These are phyloP conservation scores for Wickerhamiella qilinensis DNA, from an alignment of 805 yeast genomes.

Conservation along the genomic window DNA sequence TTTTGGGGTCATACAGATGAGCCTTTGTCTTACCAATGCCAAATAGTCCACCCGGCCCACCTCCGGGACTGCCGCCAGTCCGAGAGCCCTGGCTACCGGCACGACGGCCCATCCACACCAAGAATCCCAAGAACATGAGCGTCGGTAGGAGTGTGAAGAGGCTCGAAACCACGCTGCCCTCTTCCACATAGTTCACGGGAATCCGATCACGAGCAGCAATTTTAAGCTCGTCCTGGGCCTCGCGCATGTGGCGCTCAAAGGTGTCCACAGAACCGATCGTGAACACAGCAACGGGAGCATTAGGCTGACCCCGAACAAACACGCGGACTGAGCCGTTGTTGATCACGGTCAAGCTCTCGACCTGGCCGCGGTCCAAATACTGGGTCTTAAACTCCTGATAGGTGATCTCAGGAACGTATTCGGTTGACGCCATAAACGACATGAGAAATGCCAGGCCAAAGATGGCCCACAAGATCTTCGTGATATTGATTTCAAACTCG, in stretches of 20 bases:
- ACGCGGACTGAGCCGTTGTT: slow-evolving; percentile 46
- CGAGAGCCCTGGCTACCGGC: slow-evolving; percentile 25
- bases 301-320: slow-evolving; percentile 18
- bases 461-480: slow-evolving; percentile 14
- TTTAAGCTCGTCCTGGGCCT: slow-evolving; percentile 50
- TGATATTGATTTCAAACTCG: slow-evolving; percentile 14
- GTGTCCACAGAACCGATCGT: slow-evolving; percentile 78
- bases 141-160: slow-evolving; percentile 69
- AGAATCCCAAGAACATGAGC: slow-evolving; percentile 60
- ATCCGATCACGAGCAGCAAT: slow-evolving; percentile 56
- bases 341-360: slow-evolving; percentile 54
- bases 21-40: slow-evolving; percentile 68
- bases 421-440: slow-evolving; percentile 12
- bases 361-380: slow-evolving; percentile 62
- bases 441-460: slow-evolving; percentile 11
- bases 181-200: slow-evolving; percentile 61
- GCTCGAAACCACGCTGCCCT: slow-evolving; percentile 46
- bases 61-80: slow-evolving; percentile 38
- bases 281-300: slow-evolving; percentile 39
- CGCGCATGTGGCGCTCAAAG: slow-evolving; percentile 69
- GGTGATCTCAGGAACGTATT: slow-evolving; percentile 26
- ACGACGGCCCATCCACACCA: slow-evolving; percentile 44
- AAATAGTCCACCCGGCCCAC: slow-evolving; percentile 53
- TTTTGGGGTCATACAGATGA: slow-evolving; percentile 66
- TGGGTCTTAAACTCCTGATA: slow-evolving; percentile 78